These are phyloP conservation scores for Ceratopteris richardii DNA, from an alignment of 75 land plant genomes.

Conservation along the genomic window DNA sequence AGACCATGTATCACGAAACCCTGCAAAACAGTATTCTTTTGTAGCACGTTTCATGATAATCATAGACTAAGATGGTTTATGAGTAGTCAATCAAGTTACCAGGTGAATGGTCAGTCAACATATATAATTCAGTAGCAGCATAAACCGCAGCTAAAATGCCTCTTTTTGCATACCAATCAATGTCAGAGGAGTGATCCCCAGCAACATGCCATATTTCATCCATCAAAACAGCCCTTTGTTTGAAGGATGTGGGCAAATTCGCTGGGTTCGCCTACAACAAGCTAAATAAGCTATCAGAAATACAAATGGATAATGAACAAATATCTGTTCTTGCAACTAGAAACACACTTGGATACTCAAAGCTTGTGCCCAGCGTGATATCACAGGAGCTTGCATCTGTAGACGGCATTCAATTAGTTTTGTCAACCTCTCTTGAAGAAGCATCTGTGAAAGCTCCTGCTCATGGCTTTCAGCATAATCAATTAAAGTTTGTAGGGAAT, in stretches of 20 bases:
- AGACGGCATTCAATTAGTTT: constrained; percentile 57
- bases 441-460: constrained; percentile 38
- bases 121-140: constrained; percentile 75
- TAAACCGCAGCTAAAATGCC: constrained; percentile 74
- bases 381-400: constrained; percentile 82
- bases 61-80: too few relatives aligned
- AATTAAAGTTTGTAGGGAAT: constrained; percentile 55
- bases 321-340: too few relatives aligned
- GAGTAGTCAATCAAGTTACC: constrained; percentile 25
- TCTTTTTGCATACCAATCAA: constrained; percentile 83
- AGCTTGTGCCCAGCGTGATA: constrained; percentile 93
- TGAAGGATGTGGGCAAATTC: constrained; percentile 67
- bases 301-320: not conserved
- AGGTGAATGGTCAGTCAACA: constrained; percentile 84
- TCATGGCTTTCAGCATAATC: constrained; percentile 47
- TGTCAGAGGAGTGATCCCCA: constrained; percentile 60
- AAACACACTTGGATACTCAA: constrained; percentile 73
- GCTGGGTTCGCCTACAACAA: constrained; percentile 60
- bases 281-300: not conserved
- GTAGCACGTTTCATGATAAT: not conserved
- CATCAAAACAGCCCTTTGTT: constrained; percentile 77
- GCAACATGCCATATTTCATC: constrained; percentile 98
- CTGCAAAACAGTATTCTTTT: constrained; percentile 12
- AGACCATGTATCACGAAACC: constrained; percentile 35
- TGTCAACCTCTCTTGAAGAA: constrained; percentile 59